These are phyloP conservation scores for Scorias spongiosa DNA, from an alignment of 2,329 filamentous ascomycete genomes.

Conservation along the genomic window DNA sequence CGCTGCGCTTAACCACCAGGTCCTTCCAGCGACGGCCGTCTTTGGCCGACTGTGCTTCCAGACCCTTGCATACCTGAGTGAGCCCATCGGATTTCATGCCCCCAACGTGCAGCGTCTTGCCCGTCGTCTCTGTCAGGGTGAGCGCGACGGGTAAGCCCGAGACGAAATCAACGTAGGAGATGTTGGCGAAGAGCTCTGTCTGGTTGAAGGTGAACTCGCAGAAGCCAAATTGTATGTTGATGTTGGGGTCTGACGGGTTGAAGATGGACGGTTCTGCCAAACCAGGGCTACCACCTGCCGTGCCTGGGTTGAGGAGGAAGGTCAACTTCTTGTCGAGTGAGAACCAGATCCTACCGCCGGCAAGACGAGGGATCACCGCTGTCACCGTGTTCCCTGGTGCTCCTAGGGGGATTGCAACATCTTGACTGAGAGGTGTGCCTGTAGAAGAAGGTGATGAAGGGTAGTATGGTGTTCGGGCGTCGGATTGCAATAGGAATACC, in stretches of 20 bases:
- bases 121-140: slow-evolving; percentile 22
- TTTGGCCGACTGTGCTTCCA: slow-evolving; percentile 38
- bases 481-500: slow-evolving; percentile 19
- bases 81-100: slow-evolving; percentile 46
- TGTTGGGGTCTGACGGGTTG: slow-evolving; percentile 28
- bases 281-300: slow-evolving; percentile 15
- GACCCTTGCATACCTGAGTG: slow-evolving; percentile 35
- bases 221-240: slow-evolving; percentile 30
- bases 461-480: slow-evolving; percentile 22
- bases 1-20: slow-evolving; percentile 31
- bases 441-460: slow-evolving; percentile 18
- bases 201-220: slow-evolving; percentile 35
- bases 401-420: slow-evolving; percentile 31
- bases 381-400: slow-evolving; percentile 18
- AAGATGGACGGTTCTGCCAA: slow-evolving; percentile 22
- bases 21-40: slow-evolving; percentile 49
- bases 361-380: slow-evolving; percentile 20
- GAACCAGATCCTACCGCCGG: slow-evolving; percentile 31
- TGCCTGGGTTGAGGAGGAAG: slow-evolving; percentile 22
- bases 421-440: slow-evolving; percentile 20
- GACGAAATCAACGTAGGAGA: slow-evolving; percentile 25
- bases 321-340: slow-evolving; percentile 18
- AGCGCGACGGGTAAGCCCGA: slow-evolving; percentile 25
- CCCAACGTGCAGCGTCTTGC: slow-evolving; percentile 32
- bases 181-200: slow-evolving; percentile 31